Conservation (phyloP, 176 grass and related monocot genomes). For the Avena atlantica region DNA sequence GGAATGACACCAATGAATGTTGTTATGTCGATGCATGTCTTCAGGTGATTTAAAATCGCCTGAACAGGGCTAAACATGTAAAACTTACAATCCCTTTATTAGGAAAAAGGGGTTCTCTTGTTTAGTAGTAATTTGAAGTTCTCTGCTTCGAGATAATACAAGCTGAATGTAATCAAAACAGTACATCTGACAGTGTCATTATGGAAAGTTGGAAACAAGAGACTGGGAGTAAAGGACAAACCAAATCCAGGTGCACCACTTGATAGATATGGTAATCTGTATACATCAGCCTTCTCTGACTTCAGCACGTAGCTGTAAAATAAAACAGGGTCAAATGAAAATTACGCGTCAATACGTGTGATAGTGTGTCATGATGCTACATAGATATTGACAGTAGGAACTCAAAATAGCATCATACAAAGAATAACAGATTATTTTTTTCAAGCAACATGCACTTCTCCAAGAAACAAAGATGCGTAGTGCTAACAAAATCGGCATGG, state of each 20-base stretch:
- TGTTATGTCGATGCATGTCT: neutral
- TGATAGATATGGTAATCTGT: constrained; percentile 84
- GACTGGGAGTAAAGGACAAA: constrained; percentile 45
- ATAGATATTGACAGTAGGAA: neutral
- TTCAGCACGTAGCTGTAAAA: constrained; percentile 84
- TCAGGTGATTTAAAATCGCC: constrained; percentile 22
- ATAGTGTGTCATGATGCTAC: neutral
- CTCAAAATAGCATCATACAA: neutral
- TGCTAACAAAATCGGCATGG: constrained; percentile 33
- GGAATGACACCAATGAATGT: neutral
- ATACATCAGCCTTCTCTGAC: constrained; percentile 91
- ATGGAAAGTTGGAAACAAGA: neutral
- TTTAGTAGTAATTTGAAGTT: neutral
- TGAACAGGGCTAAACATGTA: neutral
- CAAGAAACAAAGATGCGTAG: constrained; percentile 29
- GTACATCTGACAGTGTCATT: neutral
- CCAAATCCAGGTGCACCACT: constrained; percentile 97
- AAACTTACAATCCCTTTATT: neutral
- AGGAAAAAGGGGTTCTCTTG: neutral
- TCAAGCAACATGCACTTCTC: constrained; percentile 4
- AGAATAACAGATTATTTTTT: neutral
- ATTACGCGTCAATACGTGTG: neutral
- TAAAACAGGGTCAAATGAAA: constrained; percentile 22
- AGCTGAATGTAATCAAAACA: constrained; percentile 15
- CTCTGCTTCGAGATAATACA: constrained; percentile 2